Evolutionary conservation across 2,329 filamentous ascomycete species (phyloP), one percentile per base, ranked within the genome.

Genomic region (Trichoderma semiorbis): DNA sequence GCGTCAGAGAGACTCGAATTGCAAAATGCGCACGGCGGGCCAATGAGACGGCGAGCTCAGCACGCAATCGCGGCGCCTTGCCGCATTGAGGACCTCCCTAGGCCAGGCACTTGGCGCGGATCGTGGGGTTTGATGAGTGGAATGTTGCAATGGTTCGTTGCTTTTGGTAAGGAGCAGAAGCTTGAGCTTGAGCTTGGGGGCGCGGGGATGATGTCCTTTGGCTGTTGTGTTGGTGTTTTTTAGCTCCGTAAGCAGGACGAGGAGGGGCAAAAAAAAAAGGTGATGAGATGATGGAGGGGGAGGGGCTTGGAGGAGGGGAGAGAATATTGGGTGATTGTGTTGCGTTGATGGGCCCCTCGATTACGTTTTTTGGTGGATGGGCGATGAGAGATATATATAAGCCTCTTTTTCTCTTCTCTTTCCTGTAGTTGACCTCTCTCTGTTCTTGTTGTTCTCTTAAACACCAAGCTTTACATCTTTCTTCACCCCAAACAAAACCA

Each of bases 1-100:
- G 78, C 78, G 78, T 79, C 78, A 79, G 75, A 72, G 71, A 74
- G 72, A 72, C 73, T 72, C 65, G 75, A 72, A 78, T 78, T 76
- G 73, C 75, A 77, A 72, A 75, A 79, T 78, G 72, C 34, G 55
- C 55, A 53, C 26, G 14, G 65, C 55, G 69, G 67, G 76, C 77
- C 76, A 78, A 78, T 78, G 72, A 74, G 76, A 70, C 68, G 62
- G 26, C 65, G 65, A 55, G 63, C 64, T 70, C 74, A 78, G 75
- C 78, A 79, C 78, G 78, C 76, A 78, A 78, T 78, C 74, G 75
- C 57, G 36, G 71, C 72, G 66, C 71, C 74, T 74, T 75, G 71
- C 70, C 72, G 60, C 62, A 60, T 73, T 60, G 47, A 60, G 70
- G 47, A 63, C 67, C 69, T 47, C 66, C 61, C 18, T 55, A 58